Percentiles rank a stretch among this genome's conserved stretches.
Evolutionary conservation across 1,284 basidiomycete species (phyloP).

Genomic region (Lentinula novae-zelandiae): DNA sequence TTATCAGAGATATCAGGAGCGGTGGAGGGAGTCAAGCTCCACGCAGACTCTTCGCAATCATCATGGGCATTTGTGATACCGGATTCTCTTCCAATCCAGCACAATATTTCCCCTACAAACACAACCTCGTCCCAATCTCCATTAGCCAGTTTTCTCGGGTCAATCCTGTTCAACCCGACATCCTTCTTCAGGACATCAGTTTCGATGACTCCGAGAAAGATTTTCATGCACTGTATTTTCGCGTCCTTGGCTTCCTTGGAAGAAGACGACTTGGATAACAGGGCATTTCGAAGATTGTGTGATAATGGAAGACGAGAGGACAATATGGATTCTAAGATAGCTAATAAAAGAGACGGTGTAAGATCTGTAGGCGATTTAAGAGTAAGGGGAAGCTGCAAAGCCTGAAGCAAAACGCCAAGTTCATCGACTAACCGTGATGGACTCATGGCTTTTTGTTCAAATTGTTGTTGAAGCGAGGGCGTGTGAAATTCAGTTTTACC

Average conservation of each 20-base stretch:
- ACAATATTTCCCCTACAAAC: conserved; percentile 58
- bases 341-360: conserved; percentile 66
- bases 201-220: conserved; percentile 74
- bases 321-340: conserved; percentile 60
- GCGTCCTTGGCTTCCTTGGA: conserved; percentile 29
- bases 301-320: conserved; percentile 43
- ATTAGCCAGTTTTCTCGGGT: conserved; percentile 56
- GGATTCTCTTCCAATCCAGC: conserved; percentile 53
- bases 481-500: not conserved
- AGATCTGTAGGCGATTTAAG: conserved; percentile 61
- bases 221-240: conserved; percentile 61
- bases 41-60: not conserved
- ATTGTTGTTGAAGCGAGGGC: not conserved
- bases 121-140: conserved; percentile 63
- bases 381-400: conserved; percentile 48
- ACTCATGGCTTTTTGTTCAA: not conserved
- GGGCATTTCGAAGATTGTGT: conserved; percentile 34
- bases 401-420: conserved; percentile 35
- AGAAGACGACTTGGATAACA: conserved; percentile 25
- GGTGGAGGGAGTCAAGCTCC: conserved; percentile 16
- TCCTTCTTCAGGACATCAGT: conserved; percentile 59
- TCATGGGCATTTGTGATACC: conserved; percentile 20
- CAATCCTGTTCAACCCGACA: conserved; percentile 58
- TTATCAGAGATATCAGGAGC: conserved; percentile 11
- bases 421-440: not conserved